Conservation (phyloP, 352 stramenopile genomes). For the Phytophthora lateralis region DNA sequence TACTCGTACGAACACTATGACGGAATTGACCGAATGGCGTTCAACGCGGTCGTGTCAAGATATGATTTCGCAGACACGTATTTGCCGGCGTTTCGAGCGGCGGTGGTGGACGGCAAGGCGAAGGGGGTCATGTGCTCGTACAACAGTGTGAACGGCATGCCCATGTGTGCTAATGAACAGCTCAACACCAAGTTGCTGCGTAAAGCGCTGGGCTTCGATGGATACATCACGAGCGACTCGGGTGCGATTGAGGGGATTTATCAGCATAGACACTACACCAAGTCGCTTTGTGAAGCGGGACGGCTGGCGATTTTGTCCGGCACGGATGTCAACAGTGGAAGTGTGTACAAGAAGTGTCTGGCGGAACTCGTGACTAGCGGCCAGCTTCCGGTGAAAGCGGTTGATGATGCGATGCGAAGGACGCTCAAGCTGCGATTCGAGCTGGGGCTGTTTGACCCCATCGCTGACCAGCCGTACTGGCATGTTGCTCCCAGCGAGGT, state of each 20-base stretch:
- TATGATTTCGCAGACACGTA: conserved; percentile 95
- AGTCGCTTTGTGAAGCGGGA: conserved; percentile 68
- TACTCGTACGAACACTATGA: conserved; percentile 90
- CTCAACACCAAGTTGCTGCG: conserved; percentile 79
- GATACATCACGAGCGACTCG: conserved; percentile 97
- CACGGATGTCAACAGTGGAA: conserved; percentile 90
- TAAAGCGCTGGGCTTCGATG: conserved; percentile 86
- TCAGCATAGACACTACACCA: conserved; percentile 77
- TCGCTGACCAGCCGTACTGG: conserved; percentile 84
- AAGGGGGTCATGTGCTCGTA: conserved; percentile 97
- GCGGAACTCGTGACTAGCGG: conserved; percentile 55
- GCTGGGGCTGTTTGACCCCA: conserved; percentile 92
- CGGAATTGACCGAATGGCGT: conserved; percentile 79
- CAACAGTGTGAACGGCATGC: conserved; percentile 95
- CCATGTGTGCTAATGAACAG: conserved; percentile 89
- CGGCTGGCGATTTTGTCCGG: conserved; percentile 68
- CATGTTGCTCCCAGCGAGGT: conserved; percentile 74
- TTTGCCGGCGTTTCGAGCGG: conserved; percentile 83
- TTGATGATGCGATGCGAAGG: conserved; percentile 63
- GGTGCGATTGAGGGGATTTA: conserved; percentile 90
- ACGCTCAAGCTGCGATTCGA: conserved; percentile 91
- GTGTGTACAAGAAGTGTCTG: conserved; percentile 83
- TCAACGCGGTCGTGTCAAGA: conserved; percentile 88
- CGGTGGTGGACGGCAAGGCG: conserved; percentile 78
- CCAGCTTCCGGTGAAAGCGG: conserved; percentile 49